Conservation (phyloP, 2,329 filamentous ascomycete genomes). For the Thelonectria rubi region DNA sequence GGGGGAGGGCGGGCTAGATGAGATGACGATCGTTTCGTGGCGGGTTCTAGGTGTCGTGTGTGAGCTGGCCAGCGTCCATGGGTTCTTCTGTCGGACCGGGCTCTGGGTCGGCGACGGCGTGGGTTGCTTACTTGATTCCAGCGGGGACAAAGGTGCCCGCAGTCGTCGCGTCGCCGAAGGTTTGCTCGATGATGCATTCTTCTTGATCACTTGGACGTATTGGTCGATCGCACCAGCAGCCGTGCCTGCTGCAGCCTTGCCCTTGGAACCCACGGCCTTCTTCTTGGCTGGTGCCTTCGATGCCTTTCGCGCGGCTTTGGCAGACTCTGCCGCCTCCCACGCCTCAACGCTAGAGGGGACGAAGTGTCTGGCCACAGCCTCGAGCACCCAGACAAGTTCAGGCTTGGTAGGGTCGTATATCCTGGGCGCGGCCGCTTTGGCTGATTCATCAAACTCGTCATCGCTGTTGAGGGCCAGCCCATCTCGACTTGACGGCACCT, state of each 20-base stretch:
- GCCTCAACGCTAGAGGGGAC: conserved; percentile 39
- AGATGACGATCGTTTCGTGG: conserved; percentile 54
- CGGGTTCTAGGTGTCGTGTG: conserved; percentile 52
- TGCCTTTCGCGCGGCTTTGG: conserved; percentile 40
- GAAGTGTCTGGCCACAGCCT: conserved; percentile 44
- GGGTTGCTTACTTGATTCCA: conserved; percentile 51
- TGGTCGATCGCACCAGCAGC: conserved; percentile 50
- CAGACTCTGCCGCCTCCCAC: conserved; percentile 41
- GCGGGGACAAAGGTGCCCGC: conserved; percentile 37
- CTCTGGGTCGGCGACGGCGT: conserved; percentile 37
- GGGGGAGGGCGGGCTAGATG: conserved; percentile 53
- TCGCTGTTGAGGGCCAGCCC: conserved; percentile 72
- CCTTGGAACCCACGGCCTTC: conserved; percentile 28
- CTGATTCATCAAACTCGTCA: conserved; percentile 65
- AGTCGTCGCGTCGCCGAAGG: conserved; percentile 28
- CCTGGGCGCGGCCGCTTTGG: conserved; percentile 39
- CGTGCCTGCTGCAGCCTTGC: conserved; percentile 32
- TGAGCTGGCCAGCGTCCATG: conserved; percentile 56
- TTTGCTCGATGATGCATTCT: conserved; percentile 13
- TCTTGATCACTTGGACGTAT: conserved; percentile 54
- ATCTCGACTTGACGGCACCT: conserved; percentile 59
- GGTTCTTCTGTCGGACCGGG: conserved; percentile 38
- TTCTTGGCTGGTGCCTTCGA: conserved; percentile 41
- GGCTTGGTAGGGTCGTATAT: conserved; percentile 26
- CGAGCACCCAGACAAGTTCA: conserved; percentile 50